Evolutionary conservation across 495 filamentous ascomycete species (phyloP).

Genomic region (Lichenothelia convexa): DNA sequence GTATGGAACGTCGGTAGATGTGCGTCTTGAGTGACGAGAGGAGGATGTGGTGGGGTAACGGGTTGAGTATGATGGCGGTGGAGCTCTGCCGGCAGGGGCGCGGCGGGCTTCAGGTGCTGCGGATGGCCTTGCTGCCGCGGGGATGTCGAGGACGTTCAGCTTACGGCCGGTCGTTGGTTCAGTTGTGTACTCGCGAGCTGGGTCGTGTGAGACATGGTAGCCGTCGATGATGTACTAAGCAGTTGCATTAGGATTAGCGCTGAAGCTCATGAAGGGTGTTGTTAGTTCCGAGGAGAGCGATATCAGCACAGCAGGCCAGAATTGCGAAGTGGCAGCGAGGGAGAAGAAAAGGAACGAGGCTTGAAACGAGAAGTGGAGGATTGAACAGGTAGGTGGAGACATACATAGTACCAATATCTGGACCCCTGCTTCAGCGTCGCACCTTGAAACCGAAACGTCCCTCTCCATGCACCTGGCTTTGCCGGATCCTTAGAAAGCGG

Average conservation of each 20-base stretch:
- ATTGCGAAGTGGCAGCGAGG: too few species aligned
- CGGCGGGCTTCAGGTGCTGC: constrained; percentile 15
- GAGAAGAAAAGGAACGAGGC: background rate
- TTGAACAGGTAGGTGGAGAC: constrained; percentile 10
- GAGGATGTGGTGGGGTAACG: constrained; percentile 21
- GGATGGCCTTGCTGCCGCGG: constrained; percentile 21
- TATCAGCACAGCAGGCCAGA: too few species aligned
- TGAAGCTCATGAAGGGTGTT: too few species aligned
- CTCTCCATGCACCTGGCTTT: constrained; percentile 78
- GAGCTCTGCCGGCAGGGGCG: constrained; percentile 20
- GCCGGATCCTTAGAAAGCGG: constrained; percentile 72
- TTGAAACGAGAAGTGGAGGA: constrained; percentile 1
- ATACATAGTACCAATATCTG: constrained; percentile 96
- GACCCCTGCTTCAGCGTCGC: constrained; percentile 62
- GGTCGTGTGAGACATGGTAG: constrained; percentile 96
- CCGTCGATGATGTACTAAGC: constrained; percentile 89
- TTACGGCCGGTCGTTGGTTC: constrained; percentile 95
- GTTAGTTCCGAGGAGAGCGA: too few species aligned
- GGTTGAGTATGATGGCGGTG: too few species aligned
- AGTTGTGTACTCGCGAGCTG: constrained; percentile 69
- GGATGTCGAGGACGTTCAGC: constrained; percentile 63
- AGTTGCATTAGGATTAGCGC: background rate
- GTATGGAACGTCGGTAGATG: constrained; percentile 51
- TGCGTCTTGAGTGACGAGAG: constrained; percentile 24
- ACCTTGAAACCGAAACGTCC: constrained; percentile 89